These are phyloP conservation scores for Solanum habrochaites DNA, from an alignment of 257 asterid genomes.

Conservation along the genomic window DNA sequence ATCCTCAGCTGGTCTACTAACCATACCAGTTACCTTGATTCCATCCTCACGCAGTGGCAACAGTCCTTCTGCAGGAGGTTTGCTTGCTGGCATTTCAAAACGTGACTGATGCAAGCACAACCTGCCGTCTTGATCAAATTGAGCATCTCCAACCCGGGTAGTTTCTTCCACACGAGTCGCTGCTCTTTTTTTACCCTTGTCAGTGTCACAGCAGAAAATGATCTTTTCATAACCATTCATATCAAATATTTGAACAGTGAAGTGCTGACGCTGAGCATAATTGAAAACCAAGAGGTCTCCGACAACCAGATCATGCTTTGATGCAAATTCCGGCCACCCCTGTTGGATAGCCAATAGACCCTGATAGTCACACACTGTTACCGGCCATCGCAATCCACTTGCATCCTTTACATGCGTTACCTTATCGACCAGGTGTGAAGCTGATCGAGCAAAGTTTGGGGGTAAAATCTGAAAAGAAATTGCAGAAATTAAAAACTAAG, in stretches of 20 bases:
- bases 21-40: background rate
- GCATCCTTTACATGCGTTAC: slow-evolving; percentile 39
- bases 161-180: background rate
- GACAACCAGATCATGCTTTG: slow-evolving; percentile 17
- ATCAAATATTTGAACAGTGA: slow-evolving; percentile 33
- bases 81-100: slow-evolving; percentile 30
- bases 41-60: background rate
- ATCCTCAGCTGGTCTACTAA: background rate
- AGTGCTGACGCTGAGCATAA: slow-evolving; percentile 16
- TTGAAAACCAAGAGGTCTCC: slow-evolving; percentile 33
- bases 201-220: background rate
- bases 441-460: slow-evolving; percentile 20
- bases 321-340: slow-evolving; percentile 52
- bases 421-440: slow-evolving; percentile 14
- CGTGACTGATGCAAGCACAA: slow-evolving; percentile 13
- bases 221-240: slow-evolving; percentile 22
- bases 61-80: background rate
- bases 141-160: slow-evolving; percentile 7
- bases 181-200: background rate
- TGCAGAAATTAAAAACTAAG: background rate
- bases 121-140: slow-evolving; percentile 11
- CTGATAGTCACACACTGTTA: slow-evolving; percentile 14
- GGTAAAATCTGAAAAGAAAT: slow-evolving; percentile 51
- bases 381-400: slow-evolving; percentile 25
- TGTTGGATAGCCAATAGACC: slow-evolving; percentile 26